Base-by-base conservation (phyloP, 164 flowering plant genomes). In the Euptelea pleiosperma region DNA sequence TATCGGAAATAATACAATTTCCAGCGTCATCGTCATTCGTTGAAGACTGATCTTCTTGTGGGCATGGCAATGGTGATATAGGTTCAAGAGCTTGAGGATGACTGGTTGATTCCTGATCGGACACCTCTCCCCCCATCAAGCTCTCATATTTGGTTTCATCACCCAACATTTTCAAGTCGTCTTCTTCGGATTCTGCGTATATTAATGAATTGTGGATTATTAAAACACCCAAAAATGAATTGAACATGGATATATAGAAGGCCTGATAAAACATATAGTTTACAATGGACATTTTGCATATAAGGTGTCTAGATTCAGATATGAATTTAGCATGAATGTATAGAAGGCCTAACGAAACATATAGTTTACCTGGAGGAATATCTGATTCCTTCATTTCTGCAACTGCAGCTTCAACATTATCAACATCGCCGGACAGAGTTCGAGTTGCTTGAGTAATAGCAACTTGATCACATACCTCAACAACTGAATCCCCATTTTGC, bases 71-170 rank as follows among this genome's bases (percentile, higher is more conserved):
- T 31, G 69, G 39, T 64, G 70, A 55, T 59, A 52, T 25, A 26
- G 35, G 22, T 12, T 70, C 79, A 49, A 75, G 69, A 51, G 40
- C 21, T 61, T 66, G 76, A 62, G 69, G 52, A 55, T 71, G 74
- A 46, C 73, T 73, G 24, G 60, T 41, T 9, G 40, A 42, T 39
- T 77, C 81, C 15, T 77, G 70, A 64, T 73, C 75, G 60, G 84
- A 75, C 61, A 75, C 70, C 19, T 82, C 82, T 2, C 73, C 66
- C 35, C 66, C 84, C 29, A 73, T 71, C 30, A 80, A 71, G 37
- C 82, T 69, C 60, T 70, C 83, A 21, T 58, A 75, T 43, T 77
- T 75, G 12, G 52, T 45, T 62, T 72, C 79, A 37, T 61, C 66
- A 35, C 19, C 61, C 15, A 46, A 53, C 33, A 65, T 37, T 55